A percentile compares a stretch with the other conserved stretches of the same genome.
Evolutionary conservation across 805 yeast species (phyloP).

Genomic region (Cyberlindnera veronae): DNA sequence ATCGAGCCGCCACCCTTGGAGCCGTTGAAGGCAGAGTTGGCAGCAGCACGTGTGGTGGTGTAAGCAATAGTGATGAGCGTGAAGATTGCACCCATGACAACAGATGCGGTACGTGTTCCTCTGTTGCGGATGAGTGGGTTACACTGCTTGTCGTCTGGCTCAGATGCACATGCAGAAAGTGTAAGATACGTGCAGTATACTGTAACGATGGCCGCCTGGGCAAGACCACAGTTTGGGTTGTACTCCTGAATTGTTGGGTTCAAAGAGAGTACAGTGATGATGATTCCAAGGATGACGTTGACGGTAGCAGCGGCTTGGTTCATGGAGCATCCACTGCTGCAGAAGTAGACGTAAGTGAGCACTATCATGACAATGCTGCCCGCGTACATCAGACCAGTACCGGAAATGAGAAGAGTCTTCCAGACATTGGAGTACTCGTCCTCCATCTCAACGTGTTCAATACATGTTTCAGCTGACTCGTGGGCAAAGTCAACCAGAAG

Average conservation of each 20-base stretch:
- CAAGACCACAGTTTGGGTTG: conserved; percentile 93
- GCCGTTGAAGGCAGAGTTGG: conserved; percentile 62
- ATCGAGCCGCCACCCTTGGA: conserved; percentile 35
- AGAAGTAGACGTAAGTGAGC: conserved; percentile 79
- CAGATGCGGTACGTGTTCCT: conserved; percentile 87
- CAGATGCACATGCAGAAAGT: conserved; percentile 90
- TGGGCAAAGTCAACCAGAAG: conserved; percentile 95
- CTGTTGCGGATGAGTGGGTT: conserved; percentile 87
- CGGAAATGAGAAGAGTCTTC: conserved; percentile 79
- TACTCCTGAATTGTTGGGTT: conserved; percentile 83
- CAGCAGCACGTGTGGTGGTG: conserved; percentile 96
- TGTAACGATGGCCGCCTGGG: conserved; percentile 95
- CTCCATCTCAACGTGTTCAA: conserved; percentile 84
- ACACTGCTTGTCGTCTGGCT: conserved; percentile 91
- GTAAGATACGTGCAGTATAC: conserved; percentile 89
- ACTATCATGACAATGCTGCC: conserved; percentile 70
- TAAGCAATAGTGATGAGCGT: conserved; percentile 95
- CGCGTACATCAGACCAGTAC: conserved; percentile 82
- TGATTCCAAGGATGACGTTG: conserved; percentile 61
- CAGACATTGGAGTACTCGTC: conserved; percentile 59
- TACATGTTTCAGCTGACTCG: conserved; percentile 96
- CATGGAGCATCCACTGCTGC: conserved; percentile 78
- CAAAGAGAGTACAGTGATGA: conserved; percentile 69
- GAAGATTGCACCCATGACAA: conserved; percentile 86
- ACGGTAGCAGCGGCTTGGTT: conserved; percentile 83